Base-by-base conservation (phyloP, 805 yeast genomes). In the Barnettozyma populi region DNA sequence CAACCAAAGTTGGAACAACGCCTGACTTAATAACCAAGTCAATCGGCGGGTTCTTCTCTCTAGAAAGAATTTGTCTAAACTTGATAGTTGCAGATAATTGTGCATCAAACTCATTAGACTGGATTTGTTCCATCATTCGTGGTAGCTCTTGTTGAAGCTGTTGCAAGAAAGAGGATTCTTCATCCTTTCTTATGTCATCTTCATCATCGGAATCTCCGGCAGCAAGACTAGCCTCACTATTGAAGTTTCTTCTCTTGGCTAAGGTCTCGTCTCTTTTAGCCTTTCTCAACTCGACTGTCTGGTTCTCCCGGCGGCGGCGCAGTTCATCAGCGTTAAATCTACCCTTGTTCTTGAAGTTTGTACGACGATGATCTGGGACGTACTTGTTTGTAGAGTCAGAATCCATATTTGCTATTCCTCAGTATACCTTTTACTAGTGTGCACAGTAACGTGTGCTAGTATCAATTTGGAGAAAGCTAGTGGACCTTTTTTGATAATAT, bases 341-440 rank as follows among this genome's bases (percentile, higher is more conserved):
- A 54, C 94, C 89, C 67, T 90, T 88, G 73, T 94, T 92, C 68
- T 94, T 94, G 75, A 87, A 94, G 64, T 85, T 88, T 37, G 97
- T 90, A 69, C 97, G 88, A 70, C 99, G 90, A 69, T 92, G 92
- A 69, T 94, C 98, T 41, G 99, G 99, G 51, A 94, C 87, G 69
- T 88, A 92, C 71, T 90, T 85, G 59, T 75, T 75, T 37, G 92
- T 78, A 36, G 90, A 72, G 55, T 84, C 90, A 42, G 84, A 72
- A 61, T 85, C 90, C 95, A 86, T 87, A 16, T 29, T 49, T 7
- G 55, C 27, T 25, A 27, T 34, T 39, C 27, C 27, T 14, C n/a
- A 29, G 32, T 29, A 7, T 29, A 29, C 13, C 32, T 4, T 29
- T 13, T 3, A 29, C n/a, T 29, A 13, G 32, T 29, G 32, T 7